Evolutionary conservation across 2,329 filamentous ascomycete species (phyloP), one percentile per base, ranked within the genome.

Genomic region (Triangularia verruculosa): DNA sequence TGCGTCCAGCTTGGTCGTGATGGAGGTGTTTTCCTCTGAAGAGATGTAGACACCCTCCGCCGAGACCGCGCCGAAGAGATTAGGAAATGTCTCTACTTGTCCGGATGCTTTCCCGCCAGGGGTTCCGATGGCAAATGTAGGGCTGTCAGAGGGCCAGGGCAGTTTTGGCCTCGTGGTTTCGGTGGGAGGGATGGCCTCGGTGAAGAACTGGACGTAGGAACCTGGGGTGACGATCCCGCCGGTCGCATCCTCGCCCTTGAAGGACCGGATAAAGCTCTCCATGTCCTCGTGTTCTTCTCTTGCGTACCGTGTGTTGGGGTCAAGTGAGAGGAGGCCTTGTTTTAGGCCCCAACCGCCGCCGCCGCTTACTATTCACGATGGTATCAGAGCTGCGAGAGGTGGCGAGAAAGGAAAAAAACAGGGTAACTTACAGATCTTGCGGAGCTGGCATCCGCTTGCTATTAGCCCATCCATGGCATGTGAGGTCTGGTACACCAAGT

Each of bases 301-400:
- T n/a, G 76, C 77, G 69, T 85, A 84, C 20, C 74, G 79, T 15
- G 79, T 82, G 67, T 91, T 83, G 3, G 92, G 90, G 71, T 95
- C 91, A 3, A 96, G 80, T 5, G 91, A 92, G 2, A 96, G 78
- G 0, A 96, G 78, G 0, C 92, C 92, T 70, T 89, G 87, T 74
- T 94, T 95, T 62, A 84, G 80, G 15, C 92, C 92, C 92, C 92
- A 96, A 20, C 92, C 92, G 51, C 92, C 92, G 54, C 92, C 92
- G 4, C 92, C 92, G 70, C 90, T 93, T 67, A 93, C 85, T 17
- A 52, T 22, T 43, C 8, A 61, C 32, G 11, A 15, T 11, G 22
- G 17, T 17, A 17, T n/a, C 52, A 52, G 32, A 13, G n/a, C 17
- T 6, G 34, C 9, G 32, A 47, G 12, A 25, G 9, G 43, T 34